These are phyloP conservation scores for Tuber borchii DNA, from an alignment of 495 filamentous ascomycete genomes.

Conservation along the genomic window DNA sequence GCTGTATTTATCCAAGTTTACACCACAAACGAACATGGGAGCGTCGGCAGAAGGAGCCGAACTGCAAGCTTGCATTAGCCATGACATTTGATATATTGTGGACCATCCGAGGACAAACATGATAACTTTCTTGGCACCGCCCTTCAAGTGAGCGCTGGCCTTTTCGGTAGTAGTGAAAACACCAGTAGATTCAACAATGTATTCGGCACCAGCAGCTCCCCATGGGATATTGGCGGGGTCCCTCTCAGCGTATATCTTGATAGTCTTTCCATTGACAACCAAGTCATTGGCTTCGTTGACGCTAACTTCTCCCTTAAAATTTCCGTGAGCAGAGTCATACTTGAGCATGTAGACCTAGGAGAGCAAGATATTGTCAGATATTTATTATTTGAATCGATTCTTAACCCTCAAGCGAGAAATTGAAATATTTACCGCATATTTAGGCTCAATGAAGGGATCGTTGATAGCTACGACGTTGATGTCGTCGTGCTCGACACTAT, in stretches of 20 bases:
- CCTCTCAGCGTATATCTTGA: slow-evolving; percentile 91
- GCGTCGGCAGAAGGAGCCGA: slow-evolving; percentile 97
- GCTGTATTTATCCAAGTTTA: slow-evolving; percentile 91
- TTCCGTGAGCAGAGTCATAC: slow-evolving; percentile 94
- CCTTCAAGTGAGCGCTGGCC: slow-evolving; percentile 92
- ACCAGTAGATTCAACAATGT: slow-evolving; percentile 98
- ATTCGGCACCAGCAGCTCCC: slow-evolving; percentile 78
- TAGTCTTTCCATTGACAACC: slow-evolving; percentile 85
- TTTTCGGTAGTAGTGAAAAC: slow-evolving; percentile 98
- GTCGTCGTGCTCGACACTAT: slow-evolving; percentile 73
- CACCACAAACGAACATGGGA: slow-evolving; percentile 99
- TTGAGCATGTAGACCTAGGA: slow-evolving; percentile 94
- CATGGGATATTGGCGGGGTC: slow-evolving; percentile 91
- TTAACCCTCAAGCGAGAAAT: background rate
- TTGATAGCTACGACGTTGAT: slow-evolving; percentile 93
- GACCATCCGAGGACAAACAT: slow-evolving; percentile 48
- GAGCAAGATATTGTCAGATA: slow-evolving; percentile 24
- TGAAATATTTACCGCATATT: slow-evolving; percentile 78
- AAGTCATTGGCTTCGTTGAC: slow-evolving; percentile 64
- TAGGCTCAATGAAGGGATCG: slow-evolving; percentile 97
- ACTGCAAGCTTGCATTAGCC: slow-evolving; percentile 37
- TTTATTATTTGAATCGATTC: background rate
- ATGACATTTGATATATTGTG: background rate
- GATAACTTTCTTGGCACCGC: slow-evolving; percentile 98
- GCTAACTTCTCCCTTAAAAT: slow-evolving; percentile 86